A percentile compares a stretch with the other conserved stretches of the same genome.
These are phyloP conservation scores for Mycena metata DNA, from an alignment of 768 basidiomycete species.

Conservation along the genomic window DNA sequence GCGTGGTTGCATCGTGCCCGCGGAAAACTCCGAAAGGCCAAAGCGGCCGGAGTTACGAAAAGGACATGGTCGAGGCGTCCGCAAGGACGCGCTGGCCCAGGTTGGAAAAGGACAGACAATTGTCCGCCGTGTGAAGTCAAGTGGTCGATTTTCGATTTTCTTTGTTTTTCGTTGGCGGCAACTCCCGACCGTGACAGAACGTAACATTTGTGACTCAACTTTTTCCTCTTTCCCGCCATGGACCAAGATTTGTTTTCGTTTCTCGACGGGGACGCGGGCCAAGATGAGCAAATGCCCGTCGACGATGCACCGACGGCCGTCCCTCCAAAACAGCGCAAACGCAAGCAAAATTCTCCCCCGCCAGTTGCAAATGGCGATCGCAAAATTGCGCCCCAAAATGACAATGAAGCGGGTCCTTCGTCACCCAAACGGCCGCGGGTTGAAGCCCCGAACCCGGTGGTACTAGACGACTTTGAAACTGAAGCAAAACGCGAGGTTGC, in stretches of 20 bases:
- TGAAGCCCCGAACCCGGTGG: constrained; percentile 77
- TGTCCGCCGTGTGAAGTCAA: too few species aligned
- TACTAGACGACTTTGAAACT: constrained; percentile 95
- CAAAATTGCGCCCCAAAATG: constrained; percentile 40
- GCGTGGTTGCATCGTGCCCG: too few species aligned
- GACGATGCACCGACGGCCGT: constrained; percentile 31
- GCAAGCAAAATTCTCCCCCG: constrained; percentile 27
- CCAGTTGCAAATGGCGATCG: constrained; percentile 39
- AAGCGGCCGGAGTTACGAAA: too few species aligned
- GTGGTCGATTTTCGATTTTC: too few species aligned
- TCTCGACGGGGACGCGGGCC: constrained; percentile 66
- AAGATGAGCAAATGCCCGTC: constrained; percentile 48
- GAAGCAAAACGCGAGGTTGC: constrained; percentile 94
- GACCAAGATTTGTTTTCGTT: constrained; percentile 78
- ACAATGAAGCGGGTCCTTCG: constrained; percentile 55
- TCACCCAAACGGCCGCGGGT: constrained; percentile 70
- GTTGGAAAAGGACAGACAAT: too few species aligned
- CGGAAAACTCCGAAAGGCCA: too few species aligned
- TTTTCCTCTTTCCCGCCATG: constrained; percentile 46
- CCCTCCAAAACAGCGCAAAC: constrained; percentile 28
- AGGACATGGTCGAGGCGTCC: too few species aligned
- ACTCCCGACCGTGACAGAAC: too few species aligned
- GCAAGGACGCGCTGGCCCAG: too few species aligned
- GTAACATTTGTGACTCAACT: too few species aligned
- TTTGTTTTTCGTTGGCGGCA: too few species aligned